Evolutionary conservation across 83 land plant species (phyloP), one percentile per base, ranked within the genome.

Genomic region (Thuja plicata): DNA sequence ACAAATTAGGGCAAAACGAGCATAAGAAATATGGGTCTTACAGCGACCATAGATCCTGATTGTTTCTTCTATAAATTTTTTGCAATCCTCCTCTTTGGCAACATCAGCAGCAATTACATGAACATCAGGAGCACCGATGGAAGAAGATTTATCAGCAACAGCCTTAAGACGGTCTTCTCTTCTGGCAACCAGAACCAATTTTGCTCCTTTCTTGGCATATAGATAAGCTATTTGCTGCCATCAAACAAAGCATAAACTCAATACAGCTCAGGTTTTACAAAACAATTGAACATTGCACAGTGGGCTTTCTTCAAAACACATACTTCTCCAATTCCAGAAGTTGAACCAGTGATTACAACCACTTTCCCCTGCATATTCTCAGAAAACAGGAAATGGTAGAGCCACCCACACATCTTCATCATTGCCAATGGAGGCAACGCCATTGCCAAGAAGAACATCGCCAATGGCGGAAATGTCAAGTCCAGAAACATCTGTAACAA

Each of bases 311-410:
- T 24, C 89, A 89, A 45, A 90, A 89, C 8, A 93, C 86, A 2
- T 79, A 93, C 94, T 91, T 95, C 96, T 11, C 96, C 96, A 71
- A 95, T 95, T 71, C 96, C 96, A 6, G 96, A 95, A 35, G 96
- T 93, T 11, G 96, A 92, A 13, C 96, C 96, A 50, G 96, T 92
- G 71, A 95, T 92, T 87, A 90, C 43, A 17, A 54, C 86, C 30
- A 91, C 94, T 87, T 95, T 95, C 50, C 89, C 89, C 60, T 87
- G 41, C 50, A 95, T 85, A 82, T 95, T 78, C 80, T 94, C 95
- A 45, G 38, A 37, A 84, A n/a, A 87, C 4, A 88, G 8, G 84
- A 91, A 79, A 81, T 78, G 66, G 37, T 86, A 84, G 50, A 89
- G 13, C 40, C 41, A 86, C 15, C 13, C 45, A 8, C 27, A 60